A percentile compares a stretch with the other conserved stretches of the same genome.
phyloP scores from a whole-genome alignment of 768 basidiomycete species.

The Imleria badia region DNA sequence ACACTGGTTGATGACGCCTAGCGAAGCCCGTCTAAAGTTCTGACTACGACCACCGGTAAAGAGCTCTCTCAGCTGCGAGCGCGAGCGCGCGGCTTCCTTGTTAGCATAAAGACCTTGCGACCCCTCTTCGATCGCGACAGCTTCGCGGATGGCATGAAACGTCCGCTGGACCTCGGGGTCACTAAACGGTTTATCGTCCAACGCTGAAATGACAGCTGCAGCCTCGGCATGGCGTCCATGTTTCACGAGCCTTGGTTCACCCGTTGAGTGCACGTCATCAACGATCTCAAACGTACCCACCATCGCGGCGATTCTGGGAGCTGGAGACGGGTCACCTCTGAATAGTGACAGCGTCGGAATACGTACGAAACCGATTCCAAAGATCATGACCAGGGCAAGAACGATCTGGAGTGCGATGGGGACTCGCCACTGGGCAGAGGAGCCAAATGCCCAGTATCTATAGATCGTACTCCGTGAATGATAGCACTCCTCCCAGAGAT shows the following conservation, averaged over 20 bases:
- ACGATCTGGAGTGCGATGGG: constrained; percentile 61
- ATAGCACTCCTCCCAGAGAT: not conserved
- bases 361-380: constrained; percentile 46
- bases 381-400: constrained; percentile 53
- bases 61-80: constrained; percentile 46
- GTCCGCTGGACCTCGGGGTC: constrained; percentile 49
- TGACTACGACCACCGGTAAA: constrained; percentile 56
- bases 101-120: not conserved
- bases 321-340: constrained; percentile 27
- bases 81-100: not conserved
- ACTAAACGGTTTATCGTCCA: constrained; percentile 51
- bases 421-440: constrained; percentile 61
- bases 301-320: constrained; percentile 62
- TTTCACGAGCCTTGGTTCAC: constrained; percentile 48
- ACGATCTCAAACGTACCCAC: constrained; percentile 23
- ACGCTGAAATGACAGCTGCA: constrained; percentile 58
- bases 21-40: constrained; percentile 56
- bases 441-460: constrained; percentile 51
- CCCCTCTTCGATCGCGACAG: constrained; percentile 44
- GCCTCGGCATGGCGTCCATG: constrained; percentile 55
- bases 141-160: constrained; percentile 54
- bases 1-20: constrained; percentile 59
- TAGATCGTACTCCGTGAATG: not conserved
- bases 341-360: not conserved
- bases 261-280: not conserved